Evolutionary conservation across 352 stramenopile species (phyloP).

Genomic region (Hyaloperonospora arabidopsidis): DNA sequence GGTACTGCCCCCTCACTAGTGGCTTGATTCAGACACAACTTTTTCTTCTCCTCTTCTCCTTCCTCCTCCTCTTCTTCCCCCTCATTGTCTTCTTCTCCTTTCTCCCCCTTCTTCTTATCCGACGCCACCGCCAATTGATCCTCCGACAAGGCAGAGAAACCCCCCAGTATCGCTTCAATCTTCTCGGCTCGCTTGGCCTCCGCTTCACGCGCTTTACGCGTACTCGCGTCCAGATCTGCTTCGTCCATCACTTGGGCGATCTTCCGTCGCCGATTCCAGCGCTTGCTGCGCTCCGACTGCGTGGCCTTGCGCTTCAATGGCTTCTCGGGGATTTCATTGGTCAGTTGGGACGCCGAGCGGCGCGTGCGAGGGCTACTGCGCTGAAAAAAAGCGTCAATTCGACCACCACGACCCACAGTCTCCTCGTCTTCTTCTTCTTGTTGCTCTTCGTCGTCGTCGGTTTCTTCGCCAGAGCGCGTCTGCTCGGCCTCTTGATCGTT

Average conservation of each 20-base stretch:
- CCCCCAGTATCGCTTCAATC: constrained; percentile 30
- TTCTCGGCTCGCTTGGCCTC: constrained; percentile 46
- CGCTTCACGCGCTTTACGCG: constrained; percentile 46
- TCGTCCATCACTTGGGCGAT: constrained; percentile 63
- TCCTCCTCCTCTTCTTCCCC: constrained; percentile 2
- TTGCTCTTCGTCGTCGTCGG: neutral
- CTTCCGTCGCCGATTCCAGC: constrained; percentile 46
- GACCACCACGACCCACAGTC: neutral
- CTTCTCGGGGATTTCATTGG: constrained; percentile 10
- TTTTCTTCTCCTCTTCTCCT: constrained; percentile 17
- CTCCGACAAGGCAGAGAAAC: constrained; percentile 28
- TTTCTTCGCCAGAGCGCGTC: constrained; percentile 13
- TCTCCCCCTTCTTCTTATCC: neutral
- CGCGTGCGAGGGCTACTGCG: neutral
- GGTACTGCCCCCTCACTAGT: constrained; percentile 32
- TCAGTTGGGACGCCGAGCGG: neutral
- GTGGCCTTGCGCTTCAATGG: constrained; percentile 24
- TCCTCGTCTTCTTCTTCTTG: constrained; percentile 1
- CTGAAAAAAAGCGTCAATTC: constrained; percentile 11
- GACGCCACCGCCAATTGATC: constrained; percentile 26
- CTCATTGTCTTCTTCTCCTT: constrained; percentile 18
- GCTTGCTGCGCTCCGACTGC: constrained; percentile 19
- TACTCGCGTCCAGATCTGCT: constrained; percentile 58
- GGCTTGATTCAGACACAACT: constrained; percentile 56
- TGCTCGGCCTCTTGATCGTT: constrained; percentile 21